phyloP scores from a whole-genome alignment of 345 rosid species.

The Gossypium rotundifolium region DNA sequence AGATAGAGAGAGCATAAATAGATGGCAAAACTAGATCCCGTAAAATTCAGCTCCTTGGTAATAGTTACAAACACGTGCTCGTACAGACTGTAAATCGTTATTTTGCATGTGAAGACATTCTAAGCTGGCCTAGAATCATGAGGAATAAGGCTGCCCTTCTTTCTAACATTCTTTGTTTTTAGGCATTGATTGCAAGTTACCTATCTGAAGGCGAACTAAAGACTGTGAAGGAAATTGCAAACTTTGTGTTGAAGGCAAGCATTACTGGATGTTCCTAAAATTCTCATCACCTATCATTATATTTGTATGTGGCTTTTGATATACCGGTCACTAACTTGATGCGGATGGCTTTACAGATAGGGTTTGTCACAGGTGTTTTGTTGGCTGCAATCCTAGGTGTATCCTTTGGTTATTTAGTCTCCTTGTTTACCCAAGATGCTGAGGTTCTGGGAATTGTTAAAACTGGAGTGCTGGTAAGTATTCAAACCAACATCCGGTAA shows the following conservation, averaged over 20 bases:
- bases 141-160: neutral
- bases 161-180: conserved; percentile 11
- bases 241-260: conserved; percentile 67
- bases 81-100: neutral
- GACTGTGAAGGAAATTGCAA: conserved; percentile 60
- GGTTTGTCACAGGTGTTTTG: conserved; percentile 53
- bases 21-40: neutral
- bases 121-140: neutral
- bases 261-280: conserved; percentile 8
- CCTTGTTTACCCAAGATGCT: conserved; percentile 74
- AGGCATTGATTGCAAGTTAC: conserved; percentile 84
- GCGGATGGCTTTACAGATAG: conserved; percentile 48
- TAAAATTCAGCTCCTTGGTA: neutral
- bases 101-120: neutral
- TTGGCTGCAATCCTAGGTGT: conserved; percentile 66
- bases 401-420: conserved; percentile 63
- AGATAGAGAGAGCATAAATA: neutral
- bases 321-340: conserved; percentile 9
- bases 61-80: neutral
- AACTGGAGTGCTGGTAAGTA: conserved; percentile 69
- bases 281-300: neutral
- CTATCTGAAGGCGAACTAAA: conserved; percentile 61
- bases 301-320: neutral
- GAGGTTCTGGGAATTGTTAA: conserved; percentile 63
- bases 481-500: neutral